These are phyloP conservation scores for Cenchrus americanus DNA, from an alignment of 176 grass and related monocot species.

Conservation along the genomic window DNA sequence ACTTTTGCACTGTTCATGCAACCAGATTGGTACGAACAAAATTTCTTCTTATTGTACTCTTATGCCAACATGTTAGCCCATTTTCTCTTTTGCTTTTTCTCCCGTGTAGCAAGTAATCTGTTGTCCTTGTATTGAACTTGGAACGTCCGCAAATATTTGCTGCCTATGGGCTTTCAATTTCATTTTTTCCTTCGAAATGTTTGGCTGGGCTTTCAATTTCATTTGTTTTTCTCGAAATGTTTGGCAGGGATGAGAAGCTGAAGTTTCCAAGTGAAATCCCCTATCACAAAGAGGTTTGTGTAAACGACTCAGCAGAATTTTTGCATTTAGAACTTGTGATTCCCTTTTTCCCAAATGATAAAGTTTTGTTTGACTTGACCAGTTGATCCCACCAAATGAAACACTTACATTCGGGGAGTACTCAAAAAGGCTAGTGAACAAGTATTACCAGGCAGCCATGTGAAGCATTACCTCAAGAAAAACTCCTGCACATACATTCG, in stretches of 20 bases:
- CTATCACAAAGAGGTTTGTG: slow-evolving; percentile 81
- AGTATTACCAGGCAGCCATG: slow-evolving; percentile 63
- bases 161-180: neutral
- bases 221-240: slow-evolving; percentile 10
- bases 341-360: neutral
- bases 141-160: neutral
- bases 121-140: neutral
- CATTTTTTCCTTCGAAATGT: slow-evolving; percentile 9
- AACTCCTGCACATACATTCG: neutral
- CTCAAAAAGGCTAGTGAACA: slow-evolving; percentile 69
- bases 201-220: slow-evolving; percentile 61
- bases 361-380: slow-evolving; percentile 9
- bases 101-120: neutral
- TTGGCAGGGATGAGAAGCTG: slow-evolving; percentile 76
- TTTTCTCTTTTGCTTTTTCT: neutral
- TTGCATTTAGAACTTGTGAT: neutral
- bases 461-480: slow-evolving; percentile 25
- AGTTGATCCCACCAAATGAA: slow-evolving; percentile 75
- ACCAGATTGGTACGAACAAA: slow-evolving; percentile 74
- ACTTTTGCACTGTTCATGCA: slow-evolving; percentile 98
- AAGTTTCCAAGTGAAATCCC: slow-evolving; percentile 68
- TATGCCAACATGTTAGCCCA: neutral
- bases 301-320: neutral
- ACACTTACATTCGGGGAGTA: slow-evolving; percentile 89
- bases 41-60: neutral